Base-by-base conservation (phyloP, 768 basidiomycete genomes). In the Dictyophora rubrovolvata region DNA sequence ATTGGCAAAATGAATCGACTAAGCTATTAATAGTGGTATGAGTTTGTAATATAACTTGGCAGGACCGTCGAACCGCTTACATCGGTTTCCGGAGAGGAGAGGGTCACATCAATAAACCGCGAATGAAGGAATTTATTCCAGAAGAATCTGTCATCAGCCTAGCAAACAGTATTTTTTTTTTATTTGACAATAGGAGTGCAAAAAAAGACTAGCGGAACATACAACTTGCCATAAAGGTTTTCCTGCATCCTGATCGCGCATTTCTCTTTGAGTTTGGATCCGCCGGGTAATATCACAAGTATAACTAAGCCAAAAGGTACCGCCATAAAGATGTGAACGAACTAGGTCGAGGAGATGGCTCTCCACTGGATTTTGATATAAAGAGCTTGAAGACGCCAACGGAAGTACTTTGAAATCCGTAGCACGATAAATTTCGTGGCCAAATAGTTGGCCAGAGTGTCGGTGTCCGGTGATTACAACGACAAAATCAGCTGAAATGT, bases 101-200 rank as follows among this genome's bases (percentile, higher is more conserved):
- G 74, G 9, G 75, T 76, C 42, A 70, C 67, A 68, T 82, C 82
- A 59, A 87, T 85, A 61, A 92, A 72, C 63, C 79, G 77, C 14
- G 77, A 72, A 61, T 85, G 83, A 60, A 87, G 67, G 64, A 78
- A 79, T 67, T 83, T 89, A 72, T 99, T 99, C 95, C 95, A 99
- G 73, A 98, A 98, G 74, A 99, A 99, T 62, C 94, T 80, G 67
- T 96, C 93, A 63, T 99, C 96, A 42, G 86, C 87, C 86, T 94
- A 65, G 16, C 61, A 52, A 53, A 66, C 56, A 55, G 22, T 20
- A 57, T 23, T 50, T 37, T 52, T 60, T 20, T 53, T 47, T 52
- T 49, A 21, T 49, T 53, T 36, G 46, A 49, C 34, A n/a, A 48
- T 42, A 20, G 34, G 28, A 7, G 42, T 28, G 28, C 5, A n/a